These are phyloP conservation scores for Puccinia polysora DNA, from an alignment of 1,284 basidiomycete genomes.

Conservation along the genomic window DNA sequence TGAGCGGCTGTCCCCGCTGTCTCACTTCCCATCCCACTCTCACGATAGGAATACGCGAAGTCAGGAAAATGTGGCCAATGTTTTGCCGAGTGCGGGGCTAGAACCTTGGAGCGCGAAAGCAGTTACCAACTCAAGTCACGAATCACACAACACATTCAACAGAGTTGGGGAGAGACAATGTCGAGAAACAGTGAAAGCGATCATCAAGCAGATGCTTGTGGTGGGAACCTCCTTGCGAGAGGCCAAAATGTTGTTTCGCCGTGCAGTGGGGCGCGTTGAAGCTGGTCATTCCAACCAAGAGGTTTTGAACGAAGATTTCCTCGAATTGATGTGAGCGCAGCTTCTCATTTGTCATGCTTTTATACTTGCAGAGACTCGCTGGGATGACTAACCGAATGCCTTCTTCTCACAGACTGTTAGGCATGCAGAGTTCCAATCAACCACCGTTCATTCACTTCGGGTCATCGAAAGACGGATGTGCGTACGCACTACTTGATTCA, in stretches of 20 bases:
- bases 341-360: background rate
- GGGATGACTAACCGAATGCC: background rate
- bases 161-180: slow-evolving; percentile 18
- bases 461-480: slow-evolving; percentile 10
- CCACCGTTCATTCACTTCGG: slow-evolving; percentile 43
- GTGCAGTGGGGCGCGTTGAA: slow-evolving; percentile 13
- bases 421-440: slow-evolving; percentile 33
- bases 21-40: background rate
- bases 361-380: background rate
- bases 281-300: slow-evolving; percentile 1
- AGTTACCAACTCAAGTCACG: background rate
- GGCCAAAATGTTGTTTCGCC: slow-evolving; percentile 32
- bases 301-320: slow-evolving; percentile 28
- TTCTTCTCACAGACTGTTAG: slow-evolving; percentile 30
- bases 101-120: slow-evolving; percentile 34
- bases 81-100: slow-evolving; percentile 24
- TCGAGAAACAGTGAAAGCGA: slow-evolving; percentile 24
- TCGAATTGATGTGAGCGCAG: slow-evolving; percentile 33
- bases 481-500: slow-evolving; percentile 36
- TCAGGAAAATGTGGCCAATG: background rate
- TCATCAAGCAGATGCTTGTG: slow-evolving; percentile 23
- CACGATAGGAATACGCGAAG: background rate
- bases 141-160: background rate
- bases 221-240: slow-evolving; percentile 35
- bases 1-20: slow-evolving; percentile 12